phyloP scores from a whole-genome alignment of 2,329 filamentous ascomycete genomes.

The Claviceps humidiphila region DNA sequence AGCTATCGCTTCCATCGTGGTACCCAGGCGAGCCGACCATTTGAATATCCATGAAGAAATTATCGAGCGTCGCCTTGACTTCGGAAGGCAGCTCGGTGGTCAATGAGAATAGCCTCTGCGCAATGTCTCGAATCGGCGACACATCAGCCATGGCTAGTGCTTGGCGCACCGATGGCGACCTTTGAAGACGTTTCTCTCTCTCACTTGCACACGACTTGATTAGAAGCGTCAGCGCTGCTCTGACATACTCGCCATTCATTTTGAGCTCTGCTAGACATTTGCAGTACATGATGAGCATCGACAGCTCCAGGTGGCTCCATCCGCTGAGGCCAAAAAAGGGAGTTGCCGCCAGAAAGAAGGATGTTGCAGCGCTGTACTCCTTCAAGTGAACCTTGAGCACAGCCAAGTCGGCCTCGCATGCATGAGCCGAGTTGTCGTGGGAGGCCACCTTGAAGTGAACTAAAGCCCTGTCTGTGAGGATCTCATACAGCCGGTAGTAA shows the following conservation, averaged over 20 bases:
- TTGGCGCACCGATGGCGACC: constrained; percentile 11
- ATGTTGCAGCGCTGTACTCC: constrained; percentile 61
- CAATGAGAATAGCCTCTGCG: constrained; percentile 33
- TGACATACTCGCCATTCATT: constrained; percentile 66
- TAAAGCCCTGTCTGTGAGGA: constrained; percentile 71
- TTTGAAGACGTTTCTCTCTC: constrained; percentile 31
- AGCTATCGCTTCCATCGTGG: constrained; percentile 58
- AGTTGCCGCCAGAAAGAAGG: constrained; percentile 65
- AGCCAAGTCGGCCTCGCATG: constrained; percentile 72
- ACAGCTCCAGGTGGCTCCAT: constrained; percentile 70
- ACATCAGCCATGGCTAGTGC: constrained; percentile 13
- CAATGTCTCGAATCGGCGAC: constrained; percentile 31
- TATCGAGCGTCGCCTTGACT: constrained; percentile 52
- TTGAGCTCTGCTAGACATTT: constrained; percentile 67
- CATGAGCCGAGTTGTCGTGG: constrained; percentile 63
- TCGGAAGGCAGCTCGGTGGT: constrained; percentile 38
- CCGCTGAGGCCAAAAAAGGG: constrained; percentile 65
- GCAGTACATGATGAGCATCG: constrained; percentile 76
- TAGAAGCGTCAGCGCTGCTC: constrained; percentile 60
- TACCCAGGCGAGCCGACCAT: constrained; percentile 59
- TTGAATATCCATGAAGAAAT: constrained; percentile 59
- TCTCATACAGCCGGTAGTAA: constrained; percentile 57
- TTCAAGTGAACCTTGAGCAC: constrained; percentile 65
- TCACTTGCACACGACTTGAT: constrained; percentile 49
- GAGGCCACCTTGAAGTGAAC: constrained; percentile 72